Conservation (phyloP, 148 eudicot genomes). For the Diospyros kaki region DNA sequence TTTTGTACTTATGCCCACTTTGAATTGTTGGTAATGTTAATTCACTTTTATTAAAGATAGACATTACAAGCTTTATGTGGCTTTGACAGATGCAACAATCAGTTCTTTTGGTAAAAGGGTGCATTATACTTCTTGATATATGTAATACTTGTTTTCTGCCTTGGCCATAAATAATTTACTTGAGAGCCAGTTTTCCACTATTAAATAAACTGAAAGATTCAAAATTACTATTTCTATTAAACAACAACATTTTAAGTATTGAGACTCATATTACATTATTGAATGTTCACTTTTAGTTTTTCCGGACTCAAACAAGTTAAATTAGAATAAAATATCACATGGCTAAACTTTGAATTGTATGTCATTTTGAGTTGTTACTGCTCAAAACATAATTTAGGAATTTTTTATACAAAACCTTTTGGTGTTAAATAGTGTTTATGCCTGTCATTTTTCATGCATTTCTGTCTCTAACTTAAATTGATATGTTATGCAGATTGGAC, state of each 20-base stretch:
- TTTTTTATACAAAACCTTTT: background rate
- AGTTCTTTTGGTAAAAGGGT: background rate
- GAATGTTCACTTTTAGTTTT: background rate
- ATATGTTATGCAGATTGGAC: conserved; percentile 51
- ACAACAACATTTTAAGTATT: background rate
- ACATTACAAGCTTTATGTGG: background rate
- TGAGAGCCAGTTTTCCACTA: background rate
- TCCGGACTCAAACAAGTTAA: background rate
- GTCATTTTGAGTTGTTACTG: conserved; percentile 4
- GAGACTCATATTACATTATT: background rate
- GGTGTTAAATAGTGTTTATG: background rate
- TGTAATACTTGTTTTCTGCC: background rate
- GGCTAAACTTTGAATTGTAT: background rate
- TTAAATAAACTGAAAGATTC: background rate
- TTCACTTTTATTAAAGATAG: background rate
- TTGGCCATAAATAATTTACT: background rate
- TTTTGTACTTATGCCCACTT: background rate
- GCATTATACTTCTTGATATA: background rate
- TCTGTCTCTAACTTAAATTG: conserved; percentile 1
- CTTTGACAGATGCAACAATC: background rate
- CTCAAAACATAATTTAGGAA: background rate
- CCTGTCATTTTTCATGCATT: background rate
- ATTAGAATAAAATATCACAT: background rate
- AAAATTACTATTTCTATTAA: background rate
- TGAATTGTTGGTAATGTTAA: background rate